These are phyloP conservation scores for Lithospermum erythrorhizon DNA, from an alignment of 257 asterid species.

Conservation along the genomic window DNA sequence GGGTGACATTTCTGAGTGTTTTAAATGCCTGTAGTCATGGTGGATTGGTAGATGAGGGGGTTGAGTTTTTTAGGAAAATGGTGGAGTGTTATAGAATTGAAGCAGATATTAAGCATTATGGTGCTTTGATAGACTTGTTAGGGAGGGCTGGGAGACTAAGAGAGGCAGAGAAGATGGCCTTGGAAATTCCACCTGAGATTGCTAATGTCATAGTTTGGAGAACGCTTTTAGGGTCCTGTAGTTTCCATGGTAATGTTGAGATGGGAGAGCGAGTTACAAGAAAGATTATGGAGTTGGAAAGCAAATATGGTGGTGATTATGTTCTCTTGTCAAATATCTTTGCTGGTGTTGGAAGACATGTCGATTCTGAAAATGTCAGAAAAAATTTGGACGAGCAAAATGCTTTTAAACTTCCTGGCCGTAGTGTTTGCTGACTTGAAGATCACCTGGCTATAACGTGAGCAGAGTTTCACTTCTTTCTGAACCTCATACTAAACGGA, in stretches of 20 bases:
- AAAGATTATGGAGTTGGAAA: slow-evolving; percentile 48
- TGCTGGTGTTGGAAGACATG: slow-evolving; percentile 44
- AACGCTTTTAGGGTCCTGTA: slow-evolving; percentile 68
- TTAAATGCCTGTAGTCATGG: slow-evolving; percentile 66
- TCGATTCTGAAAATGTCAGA: slow-evolving; percentile 57
- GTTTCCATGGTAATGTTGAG: slow-evolving; percentile 55
- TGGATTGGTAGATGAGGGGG: slow-evolving; percentile 63
- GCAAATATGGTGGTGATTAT: slow-evolving; percentile 63
- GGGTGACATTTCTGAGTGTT: slow-evolving; percentile 46
- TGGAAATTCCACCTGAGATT: slow-evolving; percentile 29
- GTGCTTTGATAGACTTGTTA: slow-evolving; percentile 55
- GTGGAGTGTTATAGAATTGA: slow-evolving; percentile 29
- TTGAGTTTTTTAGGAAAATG: slow-evolving; percentile 42
- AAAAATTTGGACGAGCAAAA: slow-evolving; percentile 35
- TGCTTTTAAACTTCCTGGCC: slow-evolving; percentile 44
- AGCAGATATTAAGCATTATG: slow-evolving; percentile 56
- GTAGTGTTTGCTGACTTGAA: slow-evolving; percentile 23
- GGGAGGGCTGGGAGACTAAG: slow-evolving; percentile 77
- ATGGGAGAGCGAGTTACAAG: slow-evolving; percentile 48
- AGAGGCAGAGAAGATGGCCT: slow-evolving; percentile 65
- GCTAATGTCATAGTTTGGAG: slow-evolving; percentile 58
- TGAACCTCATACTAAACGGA: neutral
- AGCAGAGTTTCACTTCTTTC: neutral
- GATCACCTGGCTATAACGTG: neutral
- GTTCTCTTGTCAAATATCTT: slow-evolving; percentile 64